Evolutionary conservation across 2,329 filamentous ascomycete species (phyloP), one percentile per base, ranked within the genome.

Genomic region (Fusarium sp.): DNA sequence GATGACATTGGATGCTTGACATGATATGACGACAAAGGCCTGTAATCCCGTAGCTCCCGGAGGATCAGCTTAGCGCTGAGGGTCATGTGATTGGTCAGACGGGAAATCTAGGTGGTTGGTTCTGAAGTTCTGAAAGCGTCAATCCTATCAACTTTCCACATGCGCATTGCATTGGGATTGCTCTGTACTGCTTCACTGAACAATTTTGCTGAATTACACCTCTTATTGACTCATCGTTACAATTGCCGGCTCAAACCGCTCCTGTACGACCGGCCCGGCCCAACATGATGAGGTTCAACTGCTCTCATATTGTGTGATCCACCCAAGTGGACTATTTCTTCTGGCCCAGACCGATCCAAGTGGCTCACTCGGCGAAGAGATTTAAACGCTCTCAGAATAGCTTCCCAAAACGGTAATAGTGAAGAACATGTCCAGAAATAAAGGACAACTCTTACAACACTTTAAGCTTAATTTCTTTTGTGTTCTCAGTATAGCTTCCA

Each of bases 11-110:
- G 27, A 61, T 65, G 33, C 10, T 49, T n/a, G 25, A 33, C 32
- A 45, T 30, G 25, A 37, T 27, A 41, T 30, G 11, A 49, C n/a
- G 43, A 32, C 20, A 30, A 60, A 44, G 37, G 51, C 48, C 35
- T 62, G 48, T 46, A 54, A 54, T 49, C 35, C 65, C 51, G 49
- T 58, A 7, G 48, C 27, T 62, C 22, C 52, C 59, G 59, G 47
- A 45, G 33, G 37, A 37, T 43, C 48, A 60, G 30, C 27, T 43
- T 25, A 20, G 51, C 15, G 50, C 10, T 33, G 13, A 23, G n/a
- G n/a, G 47, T 66, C 49, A 66, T 48, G 40, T 68, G 65, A 68
- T 57, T 62, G 56, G 65, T 51, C 27, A n/a, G 41, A 39, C 15
- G 37, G 32, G 20, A 19, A 51, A 51, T 9, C 4, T 27, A 20